Evolutionary conservation across 2,329 filamentous ascomycete genomes (phyloP).

Genomic region (Fusarium miscanthi): DNA sequence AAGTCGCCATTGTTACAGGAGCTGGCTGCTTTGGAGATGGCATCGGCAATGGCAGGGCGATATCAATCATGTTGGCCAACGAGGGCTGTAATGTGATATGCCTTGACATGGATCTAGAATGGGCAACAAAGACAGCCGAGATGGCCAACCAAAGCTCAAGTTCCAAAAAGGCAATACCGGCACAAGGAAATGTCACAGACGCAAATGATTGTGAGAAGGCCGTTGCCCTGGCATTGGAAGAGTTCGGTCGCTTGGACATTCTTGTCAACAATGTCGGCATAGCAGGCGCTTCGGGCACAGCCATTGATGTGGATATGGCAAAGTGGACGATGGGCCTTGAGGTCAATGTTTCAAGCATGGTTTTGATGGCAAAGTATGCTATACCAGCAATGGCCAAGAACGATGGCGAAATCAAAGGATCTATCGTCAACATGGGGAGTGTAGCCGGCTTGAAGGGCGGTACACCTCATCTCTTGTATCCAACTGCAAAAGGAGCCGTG

Average conservation of each 20-base stretch:
- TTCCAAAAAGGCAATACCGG: slow-evolving; percentile 55
- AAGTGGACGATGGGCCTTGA: slow-evolving; percentile 68
- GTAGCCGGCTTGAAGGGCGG: slow-evolving; percentile 67
- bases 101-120: slow-evolving; percentile 61
- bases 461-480: slow-evolving; percentile 58
- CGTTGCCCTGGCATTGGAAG: slow-evolving; percentile 54
- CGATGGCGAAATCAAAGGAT: slow-evolving; percentile 58
- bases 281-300: slow-evolving; percentile 67
- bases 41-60: slow-evolving; percentile 69
- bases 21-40: slow-evolving; percentile 66
- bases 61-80: slow-evolving; percentile 68
- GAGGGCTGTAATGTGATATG: slow-evolving; percentile 70
- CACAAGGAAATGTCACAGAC: slow-evolving; percentile 65
- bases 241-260: slow-evolving; percentile 69
- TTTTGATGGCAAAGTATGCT: slow-evolving; percentile 70
- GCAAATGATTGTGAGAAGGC: slow-evolving; percentile 61
- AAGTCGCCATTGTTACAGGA: slow-evolving; percentile 68
- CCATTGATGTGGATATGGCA: slow-evolving; percentile 68
- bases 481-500: slow-evolving; percentile 60
- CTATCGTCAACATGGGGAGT: slow-evolving; percentile 71
- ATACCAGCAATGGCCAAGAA: slow-evolving; percentile 70
- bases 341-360: slow-evolving; percentile 73
- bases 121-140: slow-evolving; percentile 64
- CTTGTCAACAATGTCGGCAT: slow-evolving; percentile 74
- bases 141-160: slow-evolving; percentile 58